Conservation (phyloP, 257 asterid species). For the Rubia yunnanensis region DNA sequence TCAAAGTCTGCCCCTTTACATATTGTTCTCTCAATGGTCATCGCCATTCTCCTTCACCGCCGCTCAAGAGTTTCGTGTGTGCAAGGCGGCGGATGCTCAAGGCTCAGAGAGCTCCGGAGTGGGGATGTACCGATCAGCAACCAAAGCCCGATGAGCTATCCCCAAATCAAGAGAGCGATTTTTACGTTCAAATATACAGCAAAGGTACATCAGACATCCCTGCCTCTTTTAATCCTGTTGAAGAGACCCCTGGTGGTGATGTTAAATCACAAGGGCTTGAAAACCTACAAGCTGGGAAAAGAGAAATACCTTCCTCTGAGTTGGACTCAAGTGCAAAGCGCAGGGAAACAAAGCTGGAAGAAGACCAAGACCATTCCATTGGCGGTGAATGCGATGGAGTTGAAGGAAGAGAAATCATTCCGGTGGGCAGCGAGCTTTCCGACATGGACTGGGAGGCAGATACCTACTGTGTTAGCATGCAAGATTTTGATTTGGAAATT, state of each 20-base stretch:
- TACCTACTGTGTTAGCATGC: slow-evolving; percentile 11
- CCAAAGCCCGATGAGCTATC: slow-evolving; percentile 13
- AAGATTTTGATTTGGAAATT: slow-evolving; percentile 18
- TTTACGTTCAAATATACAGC: slow-evolving; percentile 45
- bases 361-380: slow-evolving; percentile 7
- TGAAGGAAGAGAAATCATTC: slow-evolving; percentile 11
- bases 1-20: slow-evolving; percentile 69
- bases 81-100: slow-evolving; percentile 49
- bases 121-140: slow-evolving; percentile 35
- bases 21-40: slow-evolving; percentile 96
- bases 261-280: slow-evolving; percentile 4
- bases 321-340: slow-evolving; percentile 11
- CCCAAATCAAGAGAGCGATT: slow-evolving; percentile 21
- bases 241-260: neutral
- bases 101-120: slow-evolving; percentile 42
- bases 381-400: no score
- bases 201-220: slow-evolving; percentile 5
- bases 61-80: slow-evolving; percentile 61
- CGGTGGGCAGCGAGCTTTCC: slow-evolving; percentile 23
- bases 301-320: slow-evolving; percentile 7
- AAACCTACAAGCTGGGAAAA: neutral
- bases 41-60: slow-evolving; percentile 54
- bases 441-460: slow-evolving; percentile 53
- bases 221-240: neutral
- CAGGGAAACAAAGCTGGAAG: slow-evolving; percentile 11